Conservation (phyloP, 495 filamentous ascomycete genomes). For the Podospora conica region DNA sequence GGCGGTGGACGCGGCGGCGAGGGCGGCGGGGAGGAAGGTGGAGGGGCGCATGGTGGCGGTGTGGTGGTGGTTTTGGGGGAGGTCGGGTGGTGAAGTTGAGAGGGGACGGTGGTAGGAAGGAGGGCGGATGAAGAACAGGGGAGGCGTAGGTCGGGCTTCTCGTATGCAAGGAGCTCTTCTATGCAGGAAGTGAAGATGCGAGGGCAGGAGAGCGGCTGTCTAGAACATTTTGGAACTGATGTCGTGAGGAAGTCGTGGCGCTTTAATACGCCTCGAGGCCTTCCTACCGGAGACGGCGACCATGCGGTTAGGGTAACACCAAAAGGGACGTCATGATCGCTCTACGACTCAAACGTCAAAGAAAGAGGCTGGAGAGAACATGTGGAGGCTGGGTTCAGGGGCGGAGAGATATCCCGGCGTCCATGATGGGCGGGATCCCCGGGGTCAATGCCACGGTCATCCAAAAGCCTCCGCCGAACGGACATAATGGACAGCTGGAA, state of each 20-base stretch:
- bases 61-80: background rate
- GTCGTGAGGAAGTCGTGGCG: background rate
- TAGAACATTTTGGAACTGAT: background rate
- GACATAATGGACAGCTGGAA: background rate
- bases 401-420: background rate
- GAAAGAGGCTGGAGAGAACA: background rate
- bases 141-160: too few species aligned
- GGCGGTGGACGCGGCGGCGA: constrained; percentile 35
- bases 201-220: background rate
- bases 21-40: background rate
- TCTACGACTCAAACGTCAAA: background rate
- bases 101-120: background rate
- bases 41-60: background rate
- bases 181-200: background rate
- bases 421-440: background rate
- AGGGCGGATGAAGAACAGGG: too few species aligned
- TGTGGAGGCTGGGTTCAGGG: background rate
- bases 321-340: background rate
- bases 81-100: too few species aligned
- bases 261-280: background rate
- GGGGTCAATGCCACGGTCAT: background rate
- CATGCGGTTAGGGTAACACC: background rate
- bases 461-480: background rate
- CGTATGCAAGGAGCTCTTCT: too few species aligned
- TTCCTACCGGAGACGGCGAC: background rate